Evolutionary conservation across 2,329 filamentous ascomycete species (phyloP).

Genomic region (Xylariaceae sp.): DNA sequence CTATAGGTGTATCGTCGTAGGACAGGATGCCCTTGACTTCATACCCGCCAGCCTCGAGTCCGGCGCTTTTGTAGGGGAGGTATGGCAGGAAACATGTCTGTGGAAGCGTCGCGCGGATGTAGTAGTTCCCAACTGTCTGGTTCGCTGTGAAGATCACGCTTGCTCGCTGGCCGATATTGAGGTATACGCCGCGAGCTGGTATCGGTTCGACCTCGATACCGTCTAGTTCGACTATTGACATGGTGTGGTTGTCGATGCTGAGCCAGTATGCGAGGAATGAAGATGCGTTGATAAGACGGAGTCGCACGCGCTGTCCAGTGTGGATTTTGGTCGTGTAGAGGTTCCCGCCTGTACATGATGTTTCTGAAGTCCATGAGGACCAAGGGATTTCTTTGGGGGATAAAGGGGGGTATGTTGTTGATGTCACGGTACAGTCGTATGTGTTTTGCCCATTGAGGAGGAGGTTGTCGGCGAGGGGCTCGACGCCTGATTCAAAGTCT

Average conservation of each 20-base stretch:
- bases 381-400: neutral
- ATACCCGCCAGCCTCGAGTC: conserved; percentile 28
- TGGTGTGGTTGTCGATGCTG: conserved; percentile 36
- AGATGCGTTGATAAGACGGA: conserved; percentile 39
- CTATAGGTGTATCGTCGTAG: conserved; percentile 26
- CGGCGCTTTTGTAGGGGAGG: conserved; percentile 30
- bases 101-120: conserved; percentile 35
- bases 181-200: conserved; percentile 32
- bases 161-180: conserved; percentile 38
- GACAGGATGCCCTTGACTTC: conserved; percentile 30
- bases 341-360: conserved; percentile 31
- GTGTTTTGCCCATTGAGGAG: conserved; percentile 38
- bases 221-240: conserved; percentile 38
- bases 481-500: conserved; percentile 34
- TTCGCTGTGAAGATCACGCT: conserved; percentile 35
- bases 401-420: conserved; percentile 28
- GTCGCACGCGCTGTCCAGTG: conserved; percentile 28
- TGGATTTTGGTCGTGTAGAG: conserved; percentile 32
- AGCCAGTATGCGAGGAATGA: conserved; percentile 37
- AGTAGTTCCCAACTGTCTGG: conserved; percentile 32
- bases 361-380: conserved; percentile 4
- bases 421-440: conserved; percentile 32
- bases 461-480: conserved; percentile 39
- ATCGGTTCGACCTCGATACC: conserved; percentile 37
- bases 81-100: conserved; percentile 34